A percentile compares a stretch with the other conserved stretches of the same genome.
These are phyloP conservation scores for Xylariaceae sp. DNA, from an alignment of 2,329 filamentous ascomycete species.

Conservation along the genomic window DNA sequence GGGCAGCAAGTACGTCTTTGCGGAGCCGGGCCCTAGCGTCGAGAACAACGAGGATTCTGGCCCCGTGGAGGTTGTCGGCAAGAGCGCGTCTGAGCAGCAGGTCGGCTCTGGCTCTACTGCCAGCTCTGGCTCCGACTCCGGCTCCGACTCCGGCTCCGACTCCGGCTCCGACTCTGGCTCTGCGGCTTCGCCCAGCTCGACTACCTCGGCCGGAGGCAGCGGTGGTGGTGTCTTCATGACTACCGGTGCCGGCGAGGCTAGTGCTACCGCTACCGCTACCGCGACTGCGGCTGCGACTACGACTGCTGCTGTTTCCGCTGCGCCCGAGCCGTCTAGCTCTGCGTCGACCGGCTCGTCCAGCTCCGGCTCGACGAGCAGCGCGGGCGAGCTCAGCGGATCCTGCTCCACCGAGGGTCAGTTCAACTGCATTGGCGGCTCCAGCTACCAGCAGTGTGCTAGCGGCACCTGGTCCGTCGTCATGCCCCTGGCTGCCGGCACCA, in stretches of 20 bases:
- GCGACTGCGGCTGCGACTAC: constrained; percentile 11
- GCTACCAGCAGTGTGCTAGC: constrained; percentile 48
- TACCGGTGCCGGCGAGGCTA: constrained; percentile 15
- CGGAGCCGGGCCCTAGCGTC: constrained; percentile 54
- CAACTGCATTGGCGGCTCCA: constrained; percentile 44
- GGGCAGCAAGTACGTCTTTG: constrained; percentile 54
- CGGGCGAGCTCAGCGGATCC: constrained; percentile 26
- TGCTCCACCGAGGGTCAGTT: constrained; percentile 43
- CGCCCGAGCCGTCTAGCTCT: constrained; percentile 15
- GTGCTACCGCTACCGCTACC: constrained; percentile 12
- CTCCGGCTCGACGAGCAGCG: constrained; percentile 14
- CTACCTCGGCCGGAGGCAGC: constrained; percentile 7
- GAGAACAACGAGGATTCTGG: too few species aligned
- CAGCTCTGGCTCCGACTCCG: constrained; percentile 13
- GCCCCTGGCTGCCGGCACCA: constrained; percentile 36
- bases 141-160: constrained; percentile 18
- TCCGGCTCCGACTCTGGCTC: constrained; percentile 6
- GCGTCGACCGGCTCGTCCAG: constrained; percentile 17
- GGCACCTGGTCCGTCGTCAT: constrained; percentile 40
- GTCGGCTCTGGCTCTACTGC: constrained; percentile 20
- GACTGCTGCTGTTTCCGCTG: constrained; percentile 9
- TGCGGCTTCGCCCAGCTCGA: constrained; percentile 3
- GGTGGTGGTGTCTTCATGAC: constrained; percentile 28
- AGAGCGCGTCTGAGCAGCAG: constrained; percentile 19
- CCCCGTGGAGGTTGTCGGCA: too few species aligned